Base-by-base conservation (phyloP, 495 filamentous ascomycete genomes). In the Cladorrhinum samala region DNA sequence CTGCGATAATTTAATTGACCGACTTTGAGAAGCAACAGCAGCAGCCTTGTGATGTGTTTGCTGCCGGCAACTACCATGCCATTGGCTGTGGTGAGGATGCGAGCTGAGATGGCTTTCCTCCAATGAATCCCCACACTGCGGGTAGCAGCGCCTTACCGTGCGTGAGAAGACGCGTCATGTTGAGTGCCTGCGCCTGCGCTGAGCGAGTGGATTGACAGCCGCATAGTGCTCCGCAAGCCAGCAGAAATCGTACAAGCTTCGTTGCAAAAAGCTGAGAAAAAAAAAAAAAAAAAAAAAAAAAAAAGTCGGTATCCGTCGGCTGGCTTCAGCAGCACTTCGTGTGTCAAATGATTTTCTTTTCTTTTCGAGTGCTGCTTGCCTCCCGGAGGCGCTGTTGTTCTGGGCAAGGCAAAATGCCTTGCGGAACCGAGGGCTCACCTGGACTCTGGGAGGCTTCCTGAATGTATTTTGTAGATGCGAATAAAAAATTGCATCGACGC, bases 221-320 rank as follows among this genome's bases (percentile, higher is more conserved):
- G n/a, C 27, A 33, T 11, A 33, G 27, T 11, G 5, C 27, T 6
- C 27, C 5, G 27, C 27, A 33, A 33, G 27, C 27, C 27, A 33
- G 11, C 27, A 33, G 27, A 33, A 33, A 33, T 33, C 11, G 27
- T 33, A 33, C 27, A 33, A 33, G 27, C 27, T 33, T 33, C 27
- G 27, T 20, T 17, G 41, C 41, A 8, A 2, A 11, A 44, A 44
- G 41, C 17, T 21, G 9, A 13, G 36, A 2, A 21, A 37, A 37
- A 37, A 49, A 9, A 47, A 43, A 14, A 46, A 43, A 11, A 46
- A 51, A 18, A 54, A 25, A 41, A 17, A 25, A 23, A 45, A 36
- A 33, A 33, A 33, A 33, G 11, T 33, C 11, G 27, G 27, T 5
- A 6, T 33, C 5, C 5, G 27, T 11, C 11, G 27, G 27, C 27